Evolutionary conservation across 1,284 basidiomycete genomes (phyloP), one percentile per base, ranked within the genome.

Genomic region (Cutaneotrichosporon cavernicola): DNA sequence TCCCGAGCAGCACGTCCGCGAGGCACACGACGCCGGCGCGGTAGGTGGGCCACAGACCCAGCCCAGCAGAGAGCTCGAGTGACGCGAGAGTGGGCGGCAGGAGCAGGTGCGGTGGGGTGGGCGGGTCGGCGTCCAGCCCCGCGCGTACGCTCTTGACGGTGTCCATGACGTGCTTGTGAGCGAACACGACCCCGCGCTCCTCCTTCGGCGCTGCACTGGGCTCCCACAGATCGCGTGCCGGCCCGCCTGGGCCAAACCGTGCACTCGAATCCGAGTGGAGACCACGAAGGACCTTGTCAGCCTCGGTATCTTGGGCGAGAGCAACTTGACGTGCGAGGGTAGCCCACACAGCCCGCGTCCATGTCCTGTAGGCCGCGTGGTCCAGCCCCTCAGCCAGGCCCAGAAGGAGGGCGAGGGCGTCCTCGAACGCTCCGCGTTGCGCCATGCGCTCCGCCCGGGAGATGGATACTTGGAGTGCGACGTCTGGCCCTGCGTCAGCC

Each of bases 1-100:
- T 77, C 8, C 60, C 51, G 6, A 76, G 59, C n/a, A 80, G 66
- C 0, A 70, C 65, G 14, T 77, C 72, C 8, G 71, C 70, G 18
- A 79, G 65, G 4, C 72, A 31, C 7, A 80, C 68, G 8, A 65
- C 66, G 13, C 68, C 72, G n/a, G 68, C 63, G 21, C 76, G 69
- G 63, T 79, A 72, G 18, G 75, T 50, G 11, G 64, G 59, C 77
- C 77, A 78, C 3, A 77, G 56, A 0, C 70, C 74, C 2, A 78
- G 65, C n/a, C 70, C 58, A 8, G 57, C 60, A 0, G 76, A 60
- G 1, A 76, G 61, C 21, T 79, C 71, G 5, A 75, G 60, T 2
- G 73, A 69, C 1, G 73, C 65, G 0, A 79, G 66, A 4, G 77
- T 64, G 21, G 65, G 63, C 4, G 73, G 76, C 6, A 80, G 65